These are phyloP conservation scores for Thoreauomyces humboldtii DNA, from an alignment of 192 early-diverging fungal species.

Conservation along the genomic window DNA sequence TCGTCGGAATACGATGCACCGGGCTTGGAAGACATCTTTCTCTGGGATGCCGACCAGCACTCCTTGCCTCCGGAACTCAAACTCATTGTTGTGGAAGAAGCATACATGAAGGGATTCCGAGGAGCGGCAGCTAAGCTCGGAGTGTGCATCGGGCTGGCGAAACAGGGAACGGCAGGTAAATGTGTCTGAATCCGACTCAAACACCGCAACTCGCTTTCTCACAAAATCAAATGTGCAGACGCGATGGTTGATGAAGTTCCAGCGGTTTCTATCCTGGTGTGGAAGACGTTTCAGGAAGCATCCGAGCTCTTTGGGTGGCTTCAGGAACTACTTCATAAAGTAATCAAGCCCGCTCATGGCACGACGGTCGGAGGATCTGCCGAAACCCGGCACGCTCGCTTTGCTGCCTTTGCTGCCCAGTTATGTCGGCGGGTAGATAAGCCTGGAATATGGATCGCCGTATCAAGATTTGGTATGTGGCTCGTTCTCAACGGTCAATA, in stretches of 20 bases:
- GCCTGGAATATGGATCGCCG: too few species aligned
- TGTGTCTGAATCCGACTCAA: background rate
- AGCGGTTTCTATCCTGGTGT: background rate
- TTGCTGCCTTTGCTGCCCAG: too few species aligned
- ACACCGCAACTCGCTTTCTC: background rate
- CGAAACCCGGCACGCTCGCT: too few species aligned
- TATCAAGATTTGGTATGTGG: too few species aligned
- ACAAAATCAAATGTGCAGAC: background rate
- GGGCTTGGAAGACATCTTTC: background rate
- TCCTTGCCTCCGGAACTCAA: background rate
- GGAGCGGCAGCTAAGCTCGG: background rate
- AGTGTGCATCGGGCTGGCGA: background rate
- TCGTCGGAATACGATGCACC: background rate
- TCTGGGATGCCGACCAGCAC: background rate
- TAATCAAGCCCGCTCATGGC: too few species aligned
- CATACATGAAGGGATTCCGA: background rate
- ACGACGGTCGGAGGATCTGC: too few species aligned
- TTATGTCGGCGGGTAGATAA: too few species aligned
- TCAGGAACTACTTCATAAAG: too few species aligned
- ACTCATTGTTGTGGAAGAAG: background rate
- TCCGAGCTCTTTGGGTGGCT: too few species aligned
- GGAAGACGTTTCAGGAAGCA: background rate
- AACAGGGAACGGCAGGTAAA: background rate
- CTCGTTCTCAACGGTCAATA: too few species aligned
- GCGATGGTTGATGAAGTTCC: conserved; percentile 1